Percentiles rank a stretch among this genome's conserved stretches.
phyloP scores from a whole-genome alignment of 2,329 filamentous ascomycete species.

The Diaporthe citriasiana region DNA sequence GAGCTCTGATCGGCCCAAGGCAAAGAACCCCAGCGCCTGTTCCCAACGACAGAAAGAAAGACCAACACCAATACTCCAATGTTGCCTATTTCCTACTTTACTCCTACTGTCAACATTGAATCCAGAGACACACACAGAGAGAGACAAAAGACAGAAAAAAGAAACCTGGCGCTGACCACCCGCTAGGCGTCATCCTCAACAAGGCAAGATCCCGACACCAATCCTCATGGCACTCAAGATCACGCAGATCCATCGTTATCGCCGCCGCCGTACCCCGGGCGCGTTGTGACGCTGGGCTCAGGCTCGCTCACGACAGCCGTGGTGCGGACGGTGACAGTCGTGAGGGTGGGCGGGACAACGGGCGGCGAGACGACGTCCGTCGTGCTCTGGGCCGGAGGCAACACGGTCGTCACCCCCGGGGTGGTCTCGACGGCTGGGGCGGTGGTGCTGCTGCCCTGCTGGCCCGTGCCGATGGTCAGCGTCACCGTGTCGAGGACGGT shows the following conservation, averaged over 20 bases:
- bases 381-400: neutral
- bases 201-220: neutral
- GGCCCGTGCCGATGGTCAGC: neutral
- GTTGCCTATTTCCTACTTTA: neutral
- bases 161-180: too few relatives aligned
- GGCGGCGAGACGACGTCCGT: neutral
- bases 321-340: conserved; percentile 10
- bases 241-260: neutral
- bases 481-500: conserved; percentile 24
- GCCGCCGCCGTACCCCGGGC: conserved; percentile 7
- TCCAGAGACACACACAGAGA: neutral
- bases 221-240: neutral
- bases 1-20: neutral
- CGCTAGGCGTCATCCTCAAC: neutral
- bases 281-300: neutral
- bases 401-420: neutral
- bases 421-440: neutral
- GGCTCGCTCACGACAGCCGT: neutral
- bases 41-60: neutral
- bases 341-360: neutral
- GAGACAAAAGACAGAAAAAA: neutral
- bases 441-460: neutral
- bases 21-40: neutral
- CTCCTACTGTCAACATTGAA: neutral
- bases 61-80: neutral